Percentiles rank a stretch among this genome's conserved stretches.
phyloP scores from a whole-genome alignment of 2,329 filamentous ascomycete genomes.

The Pseudogymnoascus sp. region DNA sequence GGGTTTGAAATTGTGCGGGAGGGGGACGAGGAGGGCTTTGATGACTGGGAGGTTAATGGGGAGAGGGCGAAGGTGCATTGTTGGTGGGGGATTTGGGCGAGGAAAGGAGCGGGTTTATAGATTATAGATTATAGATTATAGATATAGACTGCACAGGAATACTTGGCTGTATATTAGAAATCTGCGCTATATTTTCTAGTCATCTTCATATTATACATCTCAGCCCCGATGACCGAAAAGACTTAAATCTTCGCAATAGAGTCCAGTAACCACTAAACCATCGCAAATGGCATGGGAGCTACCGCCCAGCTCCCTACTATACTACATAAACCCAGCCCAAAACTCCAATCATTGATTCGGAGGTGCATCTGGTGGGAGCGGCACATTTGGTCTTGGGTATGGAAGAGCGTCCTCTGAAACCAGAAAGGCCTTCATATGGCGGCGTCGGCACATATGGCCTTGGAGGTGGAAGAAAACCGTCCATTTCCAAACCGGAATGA shows the following conservation, averaged over 20 bases:
- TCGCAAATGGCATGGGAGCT: no score
- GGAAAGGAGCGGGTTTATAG: neutral
- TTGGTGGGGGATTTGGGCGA: slow-evolving; percentile 54
- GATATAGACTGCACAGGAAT: neutral
- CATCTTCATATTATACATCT: neutral
- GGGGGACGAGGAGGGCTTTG: slow-evolving; percentile 54
- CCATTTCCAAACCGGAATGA: neutral
- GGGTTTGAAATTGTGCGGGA: slow-evolving; percentile 48
- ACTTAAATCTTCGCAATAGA: neutral
- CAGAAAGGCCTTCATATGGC: neutral
- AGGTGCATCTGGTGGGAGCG: neutral
- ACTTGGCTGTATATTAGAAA: neutral
- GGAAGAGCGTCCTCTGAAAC: neutral
- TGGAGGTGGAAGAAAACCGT: neutral
- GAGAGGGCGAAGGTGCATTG: slow-evolving; percentile 48
- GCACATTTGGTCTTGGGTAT: neutral
- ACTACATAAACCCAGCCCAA: neutral
- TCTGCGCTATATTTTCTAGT: neutral
- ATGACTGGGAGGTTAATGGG: slow-evolving; percentile 60
- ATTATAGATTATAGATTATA: neutral
- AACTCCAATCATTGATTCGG: neutral
- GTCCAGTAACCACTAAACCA: neutral
- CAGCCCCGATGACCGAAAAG: neutral
- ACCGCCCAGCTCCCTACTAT: neutral
- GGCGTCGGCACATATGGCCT: neutral